Base-by-base conservation (phyloP, 345 rosid genomes). In the Lepidium africanum region DNA sequence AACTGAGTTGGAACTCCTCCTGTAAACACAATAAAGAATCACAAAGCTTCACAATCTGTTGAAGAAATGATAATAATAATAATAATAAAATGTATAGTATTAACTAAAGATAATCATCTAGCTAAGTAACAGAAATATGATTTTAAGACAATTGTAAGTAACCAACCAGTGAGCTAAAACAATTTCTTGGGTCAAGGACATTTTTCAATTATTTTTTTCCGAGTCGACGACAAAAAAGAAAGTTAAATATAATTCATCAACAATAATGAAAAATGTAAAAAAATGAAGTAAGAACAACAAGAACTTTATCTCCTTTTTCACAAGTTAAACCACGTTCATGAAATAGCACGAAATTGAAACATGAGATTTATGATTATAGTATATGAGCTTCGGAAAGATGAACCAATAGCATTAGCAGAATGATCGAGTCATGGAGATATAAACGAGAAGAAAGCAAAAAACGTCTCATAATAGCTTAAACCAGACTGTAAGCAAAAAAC, bases 381-480 rank as follows among this genome's bases (percentile, higher is more conserved):
- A 48, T 30, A 54, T 56, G 23, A 53, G 35, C 33, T 52, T 53
- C 11, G 17, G 21, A 32, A 61, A 62, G 45, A 71, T 53, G 48
- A 63, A 61, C 62, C 63, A 71, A 52, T 13, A 33, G 38, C 3
- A 36, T 36, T 46, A 56, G 39, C 13, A 49, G 32, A 53, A 65
- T 38, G 52, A 64, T 56, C 57, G 8, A 57, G 36, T 10, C 11
- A 47, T 6, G 43, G 40, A 9, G 43, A 13, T 35, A 33, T 21
- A 14, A 65, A 42, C 36, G 41, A 72, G 11, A 43, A 15, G 16
- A 17, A 19, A 52, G 4, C n/a, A 23, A 41, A 41, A 42, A 9
- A 51, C 66, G 60, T 73, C 7, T 19, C 8, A 60, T 41, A 11
- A 41, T 66, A 67, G 50, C 40, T 74, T 74, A 53, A 65, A 60